phyloP scores from a whole-genome alignment of 2,329 filamentous ascomycete species.

The Amauroascus verrucosus region DNA sequence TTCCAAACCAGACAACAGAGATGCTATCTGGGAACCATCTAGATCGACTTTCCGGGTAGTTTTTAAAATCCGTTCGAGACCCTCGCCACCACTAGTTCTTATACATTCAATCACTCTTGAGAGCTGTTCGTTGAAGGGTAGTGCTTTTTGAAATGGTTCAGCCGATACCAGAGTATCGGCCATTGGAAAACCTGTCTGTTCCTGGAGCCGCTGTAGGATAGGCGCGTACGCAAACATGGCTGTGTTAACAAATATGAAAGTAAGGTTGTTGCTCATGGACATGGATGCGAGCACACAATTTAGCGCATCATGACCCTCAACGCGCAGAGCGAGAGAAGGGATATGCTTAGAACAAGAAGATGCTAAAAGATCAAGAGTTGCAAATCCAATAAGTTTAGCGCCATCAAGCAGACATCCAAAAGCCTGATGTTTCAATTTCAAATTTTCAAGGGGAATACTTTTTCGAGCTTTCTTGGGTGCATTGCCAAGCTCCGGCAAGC shows the following conservation, averaged over 20 bases:
- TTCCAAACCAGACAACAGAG: conserved; percentile 44
- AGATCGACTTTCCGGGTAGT: not conserved
- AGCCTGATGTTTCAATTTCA: not conserved
- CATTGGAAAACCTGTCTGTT: conserved; percentile 46
- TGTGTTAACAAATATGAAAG: conserved; percentile 51
- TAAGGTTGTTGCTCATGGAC: conserved; percentile 17
- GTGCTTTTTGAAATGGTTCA: too few species aligned
- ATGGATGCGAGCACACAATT: too few species aligned
- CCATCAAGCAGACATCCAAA: conserved; percentile 20
- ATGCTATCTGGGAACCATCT: conserved; percentile 37
- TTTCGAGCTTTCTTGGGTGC: not conserved
- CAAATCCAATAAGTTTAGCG: conserved; percentile 23
- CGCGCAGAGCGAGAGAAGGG: too few species aligned
- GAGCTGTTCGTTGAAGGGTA: not conserved
- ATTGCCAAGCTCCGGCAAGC: too few species aligned
- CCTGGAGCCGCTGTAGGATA: conserved; percentile 49
- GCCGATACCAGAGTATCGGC: conserved; percentile 29
- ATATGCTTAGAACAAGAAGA: too few species aligned
- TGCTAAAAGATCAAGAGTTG: not conserved
- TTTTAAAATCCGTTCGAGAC: not conserved
- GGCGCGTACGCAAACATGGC: conserved; percentile 59
- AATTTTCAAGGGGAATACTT: not conserved
- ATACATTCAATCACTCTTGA: too few species aligned
- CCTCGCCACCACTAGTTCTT: not conserved
- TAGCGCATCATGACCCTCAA: not conserved